These are phyloP conservation scores for Psophocarpus tetragonolobus DNA, from an alignment of 306 rosid species.

Conservation along the genomic window DNA sequence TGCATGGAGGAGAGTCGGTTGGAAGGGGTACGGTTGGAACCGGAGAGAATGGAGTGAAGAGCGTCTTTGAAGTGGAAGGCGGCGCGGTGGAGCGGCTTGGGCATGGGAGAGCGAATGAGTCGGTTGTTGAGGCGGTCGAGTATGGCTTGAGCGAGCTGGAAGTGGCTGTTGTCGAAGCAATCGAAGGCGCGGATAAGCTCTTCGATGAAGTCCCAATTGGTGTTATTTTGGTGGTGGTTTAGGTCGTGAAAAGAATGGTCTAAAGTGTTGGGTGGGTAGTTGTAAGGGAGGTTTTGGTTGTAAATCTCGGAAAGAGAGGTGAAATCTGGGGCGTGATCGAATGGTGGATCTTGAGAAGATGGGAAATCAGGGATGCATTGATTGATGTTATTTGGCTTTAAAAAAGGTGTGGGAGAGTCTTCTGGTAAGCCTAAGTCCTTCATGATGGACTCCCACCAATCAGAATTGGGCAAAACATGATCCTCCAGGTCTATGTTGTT, in stretches of 20 bases:
- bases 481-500: constrained; percentile 61
- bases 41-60: constrained; percentile 62
- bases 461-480: constrained; percentile 64
- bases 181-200: constrained; percentile 75
- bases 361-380: constrained; percentile 48
- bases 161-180: constrained; percentile 70
- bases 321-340: constrained; percentile 61
- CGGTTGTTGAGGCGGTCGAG: constrained; percentile 73
- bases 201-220: constrained; percentile 61
- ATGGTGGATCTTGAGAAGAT: constrained; percentile 46
- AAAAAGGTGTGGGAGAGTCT: constrained; percentile 45
- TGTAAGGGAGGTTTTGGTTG: constrained; percentile 40
- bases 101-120: constrained; percentile 42
- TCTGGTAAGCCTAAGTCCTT: constrained; percentile 73
- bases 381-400: constrained; percentile 13
- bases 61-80: constrained; percentile 86
- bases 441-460: constrained; percentile 94
- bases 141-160: constrained; percentile 64
- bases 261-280: not conserved
- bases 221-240: constrained; percentile 26
- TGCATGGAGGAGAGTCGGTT: constrained; percentile 59
- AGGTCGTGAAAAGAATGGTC: constrained; percentile 41
- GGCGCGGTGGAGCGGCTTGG: constrained; percentile 68
- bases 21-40: constrained; percentile 39
- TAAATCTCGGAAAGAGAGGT: constrained; percentile 54